These are phyloP conservation scores for Durusdinium trenchii DNA, from an alignment of 73 alveolate species.

Conservation along the genomic window DNA sequence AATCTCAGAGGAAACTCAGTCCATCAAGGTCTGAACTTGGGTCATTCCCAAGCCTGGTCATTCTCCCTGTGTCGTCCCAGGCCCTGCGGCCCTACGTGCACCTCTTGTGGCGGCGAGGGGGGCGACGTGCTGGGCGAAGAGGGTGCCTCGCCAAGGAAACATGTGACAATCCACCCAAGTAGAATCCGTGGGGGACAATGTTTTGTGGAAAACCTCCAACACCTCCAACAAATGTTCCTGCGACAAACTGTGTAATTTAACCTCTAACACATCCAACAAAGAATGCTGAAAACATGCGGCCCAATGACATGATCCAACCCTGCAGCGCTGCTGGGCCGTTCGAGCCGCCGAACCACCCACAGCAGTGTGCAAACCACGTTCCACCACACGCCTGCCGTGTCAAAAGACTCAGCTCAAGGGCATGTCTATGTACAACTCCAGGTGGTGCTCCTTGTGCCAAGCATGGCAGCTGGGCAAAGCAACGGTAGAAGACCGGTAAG, in stretches of 20 bases:
- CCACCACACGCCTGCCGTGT: neutral
- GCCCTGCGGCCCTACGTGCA: no score
- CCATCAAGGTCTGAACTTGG: no score
- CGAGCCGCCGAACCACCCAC: neutral
- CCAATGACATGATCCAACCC: neutral
- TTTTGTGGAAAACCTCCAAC: neutral
- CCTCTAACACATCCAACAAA: neutral
- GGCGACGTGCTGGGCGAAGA: no score
- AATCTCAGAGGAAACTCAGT: no score
- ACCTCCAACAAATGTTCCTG: neutral
- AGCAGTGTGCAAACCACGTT: neutral
- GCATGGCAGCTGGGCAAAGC: neutral
- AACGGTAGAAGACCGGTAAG: neutral
- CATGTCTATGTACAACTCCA: constrained; percentile 51
- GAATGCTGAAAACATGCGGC: neutral
- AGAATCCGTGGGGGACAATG: no score
- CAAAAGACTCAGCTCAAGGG: constrained; percentile 30
- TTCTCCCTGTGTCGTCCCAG: no score
- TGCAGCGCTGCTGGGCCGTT: neutral
- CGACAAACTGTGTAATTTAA: neutral
- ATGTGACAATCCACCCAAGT: no score
- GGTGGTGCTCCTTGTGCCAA: neutral
- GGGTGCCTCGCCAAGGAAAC: no score
- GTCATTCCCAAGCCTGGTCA: no score
- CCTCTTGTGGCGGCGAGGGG: no score